These are phyloP conservation scores for Hypoxylon cercidicola DNA, from an alignment of 495 filamentous ascomycete genomes.

Conservation along the genomic window DNA sequence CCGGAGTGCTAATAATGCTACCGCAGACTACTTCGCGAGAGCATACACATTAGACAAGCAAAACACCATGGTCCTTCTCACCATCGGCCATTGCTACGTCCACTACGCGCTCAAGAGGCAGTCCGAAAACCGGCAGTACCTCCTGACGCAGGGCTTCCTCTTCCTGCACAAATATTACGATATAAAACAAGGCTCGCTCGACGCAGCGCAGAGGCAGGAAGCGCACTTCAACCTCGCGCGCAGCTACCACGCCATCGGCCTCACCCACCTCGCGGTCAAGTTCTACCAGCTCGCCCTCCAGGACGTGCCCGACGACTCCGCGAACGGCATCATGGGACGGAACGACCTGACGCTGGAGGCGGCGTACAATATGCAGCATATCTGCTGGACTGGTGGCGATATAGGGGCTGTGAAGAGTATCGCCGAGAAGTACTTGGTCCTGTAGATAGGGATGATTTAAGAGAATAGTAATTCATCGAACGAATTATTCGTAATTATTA, in stretches of 20 bases:
- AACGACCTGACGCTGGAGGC: slow-evolving; percentile 76
- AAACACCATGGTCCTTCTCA: slow-evolving; percentile 81
- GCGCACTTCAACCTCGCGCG: slow-evolving; percentile 90
- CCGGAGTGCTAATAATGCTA: slow-evolving; percentile 24
- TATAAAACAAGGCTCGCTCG: slow-evolving; percentile 51
- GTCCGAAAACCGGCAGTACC: slow-evolving; percentile 86
- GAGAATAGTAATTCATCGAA: too few relatives aligned
- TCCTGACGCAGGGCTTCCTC: slow-evolving; percentile 81
- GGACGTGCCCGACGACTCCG: slow-evolving; percentile 39
- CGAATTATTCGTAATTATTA: too few relatives aligned
- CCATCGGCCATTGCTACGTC: slow-evolving; percentile 77
- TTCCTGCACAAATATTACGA: slow-evolving; percentile 84
- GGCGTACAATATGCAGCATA: slow-evolving; percentile 73
- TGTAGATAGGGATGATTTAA: slow-evolving; percentile 23
- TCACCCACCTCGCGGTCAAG: slow-evolving; percentile 78
- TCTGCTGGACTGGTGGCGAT: slow-evolving; percentile 73
- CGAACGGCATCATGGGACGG: slow-evolving; percentile 41
- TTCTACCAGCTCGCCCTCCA: slow-evolving; percentile 67
- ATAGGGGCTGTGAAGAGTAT: slow-evolving; percentile 63
- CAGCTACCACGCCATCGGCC: slow-evolving; percentile 81
- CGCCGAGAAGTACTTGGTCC: slow-evolving; percentile 64
- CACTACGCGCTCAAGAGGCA: slow-evolving; percentile 89
- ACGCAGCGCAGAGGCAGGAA: slow-evolving; percentile 71
- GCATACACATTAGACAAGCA: slow-evolving; percentile 80
- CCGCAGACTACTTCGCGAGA: slow-evolving; percentile 82